Base-by-base conservation (phyloP, 306 rosid genomes). In the Luffa aegyptiaca region DNA sequence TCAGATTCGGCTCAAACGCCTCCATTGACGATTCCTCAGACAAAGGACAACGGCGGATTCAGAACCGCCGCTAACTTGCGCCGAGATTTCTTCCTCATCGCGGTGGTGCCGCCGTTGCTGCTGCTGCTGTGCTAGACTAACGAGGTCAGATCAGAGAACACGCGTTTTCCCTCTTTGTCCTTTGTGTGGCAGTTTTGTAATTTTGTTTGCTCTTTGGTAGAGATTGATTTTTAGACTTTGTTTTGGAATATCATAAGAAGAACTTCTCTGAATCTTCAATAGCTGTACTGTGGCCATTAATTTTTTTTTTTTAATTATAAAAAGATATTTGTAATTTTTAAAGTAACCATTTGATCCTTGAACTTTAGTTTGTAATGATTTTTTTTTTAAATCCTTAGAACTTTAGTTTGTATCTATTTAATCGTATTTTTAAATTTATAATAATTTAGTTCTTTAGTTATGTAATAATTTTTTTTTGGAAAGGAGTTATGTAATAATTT, bases 1-100 rank as follows among this genome's bases (percentile, higher is more conserved):
- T 55, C 93, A 0, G 90, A 81, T 12, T 62, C 84, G 5, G 80
- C 63, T 65, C 77, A 86, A 33, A 76, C 89, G 37, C 96, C 93
- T 53, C 87, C 94, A 14, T 2, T 42, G 8, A 61, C 82, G 26
- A 65, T 69, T 8, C 65, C 81, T 16, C 76, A 26, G 46, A 20
- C 87, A 2, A 74, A 85, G 16, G 84, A 49, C 2, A 83, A 78
- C 48, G 84, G 85, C 26, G 89, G 75, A 10, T 71, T 79, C 21
- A 75, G 77, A 4, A 73, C 14, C 36, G 61, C 83, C n/a, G 80
- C 71, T 81, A 75, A 72, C 79, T 3, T 81, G 77, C 74, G 76
- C 65, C 10, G 63, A 74, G 87, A 46, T 42, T 39, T 88, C 5
- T 80, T 70, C 20, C 41, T 65, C 21, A 16, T 49, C 14, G 66